Percentiles rank a stretch among this genome's conserved stretches.
Evolutionary conservation across 75 land plant genomes (phyloP).

Genomic region (Cryptomeria japonica): DNA sequence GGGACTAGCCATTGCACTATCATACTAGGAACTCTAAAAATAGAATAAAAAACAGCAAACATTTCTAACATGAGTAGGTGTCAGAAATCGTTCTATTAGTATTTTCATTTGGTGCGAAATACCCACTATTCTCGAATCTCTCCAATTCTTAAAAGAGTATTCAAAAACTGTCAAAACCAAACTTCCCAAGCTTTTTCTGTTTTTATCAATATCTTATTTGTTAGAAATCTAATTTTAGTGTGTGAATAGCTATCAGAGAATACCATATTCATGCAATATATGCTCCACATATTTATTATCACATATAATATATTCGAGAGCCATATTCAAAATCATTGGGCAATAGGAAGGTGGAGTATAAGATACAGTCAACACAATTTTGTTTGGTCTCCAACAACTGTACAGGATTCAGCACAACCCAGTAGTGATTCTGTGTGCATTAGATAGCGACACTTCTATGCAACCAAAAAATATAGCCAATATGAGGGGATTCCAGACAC

Average conservation of each 20-base stretch:
- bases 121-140: background rate
- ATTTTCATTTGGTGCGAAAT: background rate
- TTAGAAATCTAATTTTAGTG: background rate
- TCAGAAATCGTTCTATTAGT: too few relatives aligned
- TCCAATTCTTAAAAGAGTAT: background rate
- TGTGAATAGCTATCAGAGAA: background rate
- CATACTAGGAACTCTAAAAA: too few relatives aligned
- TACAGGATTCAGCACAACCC: background rate
- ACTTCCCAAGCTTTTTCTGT: background rate
- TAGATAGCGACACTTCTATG: background rate
- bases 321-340: background rate
- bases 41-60: too few relatives aligned
- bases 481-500: background rate
- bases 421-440: background rate
- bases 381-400: background rate
- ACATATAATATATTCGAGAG: background rate
- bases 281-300: background rate
- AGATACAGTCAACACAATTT: background rate
- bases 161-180: background rate
- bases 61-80: too few relatives aligned
- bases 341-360: background rate
- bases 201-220: background rate
- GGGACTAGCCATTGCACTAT: too few relatives aligned
- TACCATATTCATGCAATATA: background rate
- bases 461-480: background rate